Conservation (phyloP, 768 basidiomycete species). For the Mycena galericulata region DNA sequence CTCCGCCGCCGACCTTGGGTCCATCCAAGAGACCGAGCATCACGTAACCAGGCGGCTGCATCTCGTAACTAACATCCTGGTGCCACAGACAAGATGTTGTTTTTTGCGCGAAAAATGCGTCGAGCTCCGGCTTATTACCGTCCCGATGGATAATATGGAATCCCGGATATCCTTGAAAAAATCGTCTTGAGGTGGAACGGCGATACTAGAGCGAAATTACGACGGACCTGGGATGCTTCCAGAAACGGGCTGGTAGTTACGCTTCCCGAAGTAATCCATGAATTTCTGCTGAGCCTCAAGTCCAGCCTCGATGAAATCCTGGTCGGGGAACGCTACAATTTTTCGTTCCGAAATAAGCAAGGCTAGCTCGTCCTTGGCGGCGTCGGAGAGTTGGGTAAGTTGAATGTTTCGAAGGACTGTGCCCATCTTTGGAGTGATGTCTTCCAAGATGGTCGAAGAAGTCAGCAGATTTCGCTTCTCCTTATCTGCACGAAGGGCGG, state of each 20-base stretch:
- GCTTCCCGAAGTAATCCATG: conserved; percentile 34
- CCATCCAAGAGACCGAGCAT: conserved; percentile 38
- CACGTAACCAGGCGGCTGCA: conserved; percentile 38
- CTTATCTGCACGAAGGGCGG: conserved; percentile 35
- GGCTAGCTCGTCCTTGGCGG: conserved; percentile 36
- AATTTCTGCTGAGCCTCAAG: conserved; percentile 29
- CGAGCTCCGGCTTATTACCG: conserved; percentile 35
- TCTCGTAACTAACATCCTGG: conserved; percentile 39
- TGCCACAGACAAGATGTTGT: conserved; percentile 39
- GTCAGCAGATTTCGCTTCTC: conserved; percentile 28
- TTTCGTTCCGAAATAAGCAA: conserved; percentile 36
- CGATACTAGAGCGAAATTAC: neutral
- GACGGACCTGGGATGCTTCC: conserved; percentile 30
- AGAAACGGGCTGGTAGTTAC: conserved; percentile 32
- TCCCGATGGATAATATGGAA: conserved; percentile 39
- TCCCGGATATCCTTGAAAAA: conserved; percentile 29
- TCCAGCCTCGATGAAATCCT: conserved; percentile 35
- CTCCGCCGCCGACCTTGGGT: conserved; percentile 37
- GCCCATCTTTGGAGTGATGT: conserved; percentile 36
- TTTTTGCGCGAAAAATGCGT: conserved; percentile 36
- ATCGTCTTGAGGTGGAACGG: neutral
- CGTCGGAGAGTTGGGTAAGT: conserved; percentile 22
- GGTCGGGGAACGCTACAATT: conserved; percentile 36
- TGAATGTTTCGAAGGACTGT: conserved; percentile 33
- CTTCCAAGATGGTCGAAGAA: neutral